A percentile compares a stretch with the other conserved stretches of the same genome.
Evolutionary conservation across 768 basidiomycete species (phyloP).

Genomic region (Boletus subcaerulescens): DNA sequence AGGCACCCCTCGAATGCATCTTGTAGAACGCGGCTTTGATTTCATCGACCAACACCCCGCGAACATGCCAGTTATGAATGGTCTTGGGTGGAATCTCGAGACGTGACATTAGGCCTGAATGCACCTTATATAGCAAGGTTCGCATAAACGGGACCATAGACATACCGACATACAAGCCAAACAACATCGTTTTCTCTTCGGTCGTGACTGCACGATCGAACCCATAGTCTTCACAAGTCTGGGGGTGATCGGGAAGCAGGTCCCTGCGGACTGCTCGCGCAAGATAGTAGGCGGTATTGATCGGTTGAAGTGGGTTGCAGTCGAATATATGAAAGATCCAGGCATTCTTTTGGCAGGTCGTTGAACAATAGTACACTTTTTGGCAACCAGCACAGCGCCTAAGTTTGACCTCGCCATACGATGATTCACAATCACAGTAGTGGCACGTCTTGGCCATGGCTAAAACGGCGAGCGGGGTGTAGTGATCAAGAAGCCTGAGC

Average conservation of each 20-base stretch:
- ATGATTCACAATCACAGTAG: background rate
- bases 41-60: no score
- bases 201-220: background rate
- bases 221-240: background rate
- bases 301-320: background rate
- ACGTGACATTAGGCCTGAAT: no score
- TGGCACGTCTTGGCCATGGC: no score
- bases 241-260: background rate
- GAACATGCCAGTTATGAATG: no score
- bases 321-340: conserved; percentile 2
- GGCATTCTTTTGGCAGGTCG: background rate
- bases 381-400: background rate
- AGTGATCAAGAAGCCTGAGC: no score
- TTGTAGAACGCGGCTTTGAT: background rate
- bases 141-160: background rate
- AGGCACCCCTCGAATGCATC: background rate
- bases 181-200: background rate
- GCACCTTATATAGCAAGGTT: no score
- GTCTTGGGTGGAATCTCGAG: no score
- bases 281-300: background rate
- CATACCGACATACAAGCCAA: conserved; percentile 1
- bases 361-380: conserved; percentile 3
- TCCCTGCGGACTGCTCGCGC: background rate
- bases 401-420: background rate
- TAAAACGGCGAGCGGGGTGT: no score